phyloP scores from a whole-genome alignment of 2,329 filamentous ascomycete genomes.

The Sclerotinia minor region DNA sequence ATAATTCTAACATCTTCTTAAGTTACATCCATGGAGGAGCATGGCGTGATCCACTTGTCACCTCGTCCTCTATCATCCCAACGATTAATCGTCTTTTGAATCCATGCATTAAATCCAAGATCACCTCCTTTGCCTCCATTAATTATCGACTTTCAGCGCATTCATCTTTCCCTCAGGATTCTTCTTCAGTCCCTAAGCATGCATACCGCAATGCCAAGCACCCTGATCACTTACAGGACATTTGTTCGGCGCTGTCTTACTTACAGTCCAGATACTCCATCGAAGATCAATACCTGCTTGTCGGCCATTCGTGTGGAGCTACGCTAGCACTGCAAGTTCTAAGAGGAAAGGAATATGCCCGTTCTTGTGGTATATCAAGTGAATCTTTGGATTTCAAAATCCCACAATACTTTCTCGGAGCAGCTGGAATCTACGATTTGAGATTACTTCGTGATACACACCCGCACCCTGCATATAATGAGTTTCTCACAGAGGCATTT shows the following conservation, averaged over 20 bases:
- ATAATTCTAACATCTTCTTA: background rate
- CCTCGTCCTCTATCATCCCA: slow-evolving; percentile 49
- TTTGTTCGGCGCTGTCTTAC: slow-evolving; percentile 52
- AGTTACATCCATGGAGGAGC: slow-evolving; percentile 59
- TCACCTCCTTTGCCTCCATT: slow-evolving; percentile 65
- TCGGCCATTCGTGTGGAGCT: slow-evolving; percentile 64
- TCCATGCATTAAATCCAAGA: slow-evolving; percentile 30
- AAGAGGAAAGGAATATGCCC: slow-evolving; percentile 5
- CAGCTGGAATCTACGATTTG: slow-evolving; percentile 69
- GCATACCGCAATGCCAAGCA: slow-evolving; percentile 51
- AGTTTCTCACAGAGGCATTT: slow-evolving; percentile 46
- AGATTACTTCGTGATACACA: slow-evolving; percentile 30
- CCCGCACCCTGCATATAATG: slow-evolving; percentile 30
- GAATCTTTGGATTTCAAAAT: slow-evolving; percentile 5
- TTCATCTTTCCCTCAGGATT: slow-evolving; percentile 48
- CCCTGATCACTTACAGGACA: slow-evolving; percentile 61
- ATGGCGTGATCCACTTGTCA: slow-evolving; percentile 59
- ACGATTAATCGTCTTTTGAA: slow-evolving; percentile 47
- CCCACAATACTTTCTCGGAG: slow-evolving; percentile 42
- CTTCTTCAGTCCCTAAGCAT: slow-evolving; percentile 28
- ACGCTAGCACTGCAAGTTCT: slow-evolving; percentile 59
- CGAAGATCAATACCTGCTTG: slow-evolving; percentile 52
- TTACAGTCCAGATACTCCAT: slow-evolving; percentile 51
- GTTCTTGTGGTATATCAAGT: slow-evolving; percentile 11
- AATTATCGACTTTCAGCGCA: slow-evolving; percentile 64